Evolutionary conservation across 2,329 filamentous ascomycete genomes (phyloP).

Genomic region (Fusarium sp.): DNA sequence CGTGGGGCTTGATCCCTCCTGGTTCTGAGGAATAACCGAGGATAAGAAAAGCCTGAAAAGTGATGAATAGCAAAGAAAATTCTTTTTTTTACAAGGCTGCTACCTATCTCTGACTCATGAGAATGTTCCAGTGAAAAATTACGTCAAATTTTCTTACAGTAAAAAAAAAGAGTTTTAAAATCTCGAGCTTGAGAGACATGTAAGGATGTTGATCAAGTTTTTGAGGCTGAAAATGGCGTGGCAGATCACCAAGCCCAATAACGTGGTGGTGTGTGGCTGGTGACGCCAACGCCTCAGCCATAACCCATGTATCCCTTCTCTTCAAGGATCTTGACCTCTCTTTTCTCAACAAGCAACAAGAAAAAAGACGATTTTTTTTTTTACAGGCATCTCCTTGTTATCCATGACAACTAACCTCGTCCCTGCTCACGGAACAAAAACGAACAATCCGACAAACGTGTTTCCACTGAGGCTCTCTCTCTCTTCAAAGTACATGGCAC

Average conservation of each 20-base stretch:
- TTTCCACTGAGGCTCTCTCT: slow-evolving; percentile 3
- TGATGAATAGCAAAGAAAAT: neutral
- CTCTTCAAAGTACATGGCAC: neutral
- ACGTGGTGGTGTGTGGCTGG: neutral
- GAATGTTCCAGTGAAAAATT: neutral
- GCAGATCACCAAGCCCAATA: slow-evolving; percentile 24
- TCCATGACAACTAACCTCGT: neutral
- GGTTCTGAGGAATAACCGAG: slow-evolving; percentile 39
- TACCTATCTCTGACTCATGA: slow-evolving; percentile 4
- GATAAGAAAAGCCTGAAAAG: slow-evolving; percentile 31
- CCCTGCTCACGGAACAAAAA: neutral
- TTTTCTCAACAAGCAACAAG: neutral
- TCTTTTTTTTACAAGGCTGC: neutral
- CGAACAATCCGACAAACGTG: neutral
- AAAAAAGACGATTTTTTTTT: neutral
- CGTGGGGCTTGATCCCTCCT: slow-evolving; percentile 9
- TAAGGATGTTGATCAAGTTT: neutral
- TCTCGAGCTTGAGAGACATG: neutral
- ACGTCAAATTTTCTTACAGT: neutral
- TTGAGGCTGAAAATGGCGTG: slow-evolving; percentile 19
- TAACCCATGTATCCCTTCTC: neutral
- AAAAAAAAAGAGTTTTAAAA: neutral
- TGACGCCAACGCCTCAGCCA: neutral
- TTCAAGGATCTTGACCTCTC: neutral
- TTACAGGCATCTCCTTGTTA: neutral